Conservation (phyloP, 1,284 basidiomycete species). For the Ustilago sp. region DNA sequence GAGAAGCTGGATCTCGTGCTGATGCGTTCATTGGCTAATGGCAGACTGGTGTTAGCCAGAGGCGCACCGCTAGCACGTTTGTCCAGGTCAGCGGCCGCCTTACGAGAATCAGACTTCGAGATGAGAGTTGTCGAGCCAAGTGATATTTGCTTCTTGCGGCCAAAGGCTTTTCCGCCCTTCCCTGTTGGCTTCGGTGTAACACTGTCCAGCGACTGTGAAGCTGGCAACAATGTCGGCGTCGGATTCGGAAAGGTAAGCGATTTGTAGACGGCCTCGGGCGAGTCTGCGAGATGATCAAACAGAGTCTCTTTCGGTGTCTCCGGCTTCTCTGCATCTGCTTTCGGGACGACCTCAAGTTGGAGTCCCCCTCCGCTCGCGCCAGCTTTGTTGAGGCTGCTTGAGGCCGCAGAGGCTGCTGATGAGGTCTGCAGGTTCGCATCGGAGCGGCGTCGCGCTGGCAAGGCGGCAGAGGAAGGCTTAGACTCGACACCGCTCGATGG, state of each 20-base stretch:
- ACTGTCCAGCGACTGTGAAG: constrained; percentile 33
- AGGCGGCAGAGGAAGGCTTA: not conserved
- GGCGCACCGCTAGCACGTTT: constrained; percentile 23
- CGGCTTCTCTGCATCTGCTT: not conserved
- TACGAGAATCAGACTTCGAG: constrained; percentile 21
- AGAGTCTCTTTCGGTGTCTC: constrained; percentile 8
- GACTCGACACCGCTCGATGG: not conserved
- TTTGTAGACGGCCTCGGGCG: constrained; percentile 37
- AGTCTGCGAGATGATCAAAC: constrained; percentile 36
- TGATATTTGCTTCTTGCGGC: constrained; percentile 38
- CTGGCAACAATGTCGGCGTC: constrained; percentile 7
- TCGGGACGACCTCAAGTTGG: not conserved
- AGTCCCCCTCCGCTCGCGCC: not conserved
- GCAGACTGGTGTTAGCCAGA: constrained; percentile 3
- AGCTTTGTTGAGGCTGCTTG: not conserved
- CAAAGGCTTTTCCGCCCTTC: constrained; percentile 1
- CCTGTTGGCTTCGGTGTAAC: not conserved
- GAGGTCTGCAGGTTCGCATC: not conserved
- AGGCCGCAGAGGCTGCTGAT: not conserved
- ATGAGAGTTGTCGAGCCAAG: constrained; percentile 35
- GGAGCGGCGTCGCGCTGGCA: not conserved
- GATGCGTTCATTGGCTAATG: constrained; percentile 7
- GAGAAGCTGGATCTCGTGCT: constrained; percentile 19
- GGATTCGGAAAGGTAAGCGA: constrained; percentile 29
- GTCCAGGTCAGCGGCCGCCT: constrained; percentile 30